Conservation (phyloP, 345 rosid genomes). For the Eucalyptus regnans region DNA sequence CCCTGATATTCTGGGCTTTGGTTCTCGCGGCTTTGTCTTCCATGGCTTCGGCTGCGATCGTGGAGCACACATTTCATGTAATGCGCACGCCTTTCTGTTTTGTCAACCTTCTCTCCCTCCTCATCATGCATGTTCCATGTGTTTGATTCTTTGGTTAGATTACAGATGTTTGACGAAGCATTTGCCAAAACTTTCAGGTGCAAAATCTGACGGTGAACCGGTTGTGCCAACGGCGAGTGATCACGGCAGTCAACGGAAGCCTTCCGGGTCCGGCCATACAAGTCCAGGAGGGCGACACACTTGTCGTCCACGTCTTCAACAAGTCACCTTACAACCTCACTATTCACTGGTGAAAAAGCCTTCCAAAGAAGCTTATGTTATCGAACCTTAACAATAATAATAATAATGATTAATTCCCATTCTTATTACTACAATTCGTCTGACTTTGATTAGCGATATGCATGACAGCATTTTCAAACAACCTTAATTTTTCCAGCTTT, state of each 20-base stretch:
- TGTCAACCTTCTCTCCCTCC: neutral
- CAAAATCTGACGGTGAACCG: conserved; percentile 45
- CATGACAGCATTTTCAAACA: neutral
- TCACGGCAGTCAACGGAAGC: conserved; percentile 72
- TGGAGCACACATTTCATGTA: conserved; percentile 8
- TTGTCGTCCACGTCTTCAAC: conserved; percentile 63
- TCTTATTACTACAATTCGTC: neutral
- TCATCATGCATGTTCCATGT: neutral
- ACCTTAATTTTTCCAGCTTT: neutral
- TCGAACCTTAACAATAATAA: neutral
- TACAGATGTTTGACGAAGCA: neutral
- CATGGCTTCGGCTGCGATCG: neutral
- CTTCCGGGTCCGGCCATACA: conserved; percentile 70
- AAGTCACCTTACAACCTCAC: conserved; percentile 79
- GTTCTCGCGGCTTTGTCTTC: neutral
- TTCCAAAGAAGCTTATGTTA: neutral
- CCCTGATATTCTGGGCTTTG: neutral
- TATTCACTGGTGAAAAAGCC: conserved; percentile 58
- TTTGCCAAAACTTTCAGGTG: conserved; percentile 29
- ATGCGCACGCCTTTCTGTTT: neutral
- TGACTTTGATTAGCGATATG: neutral
- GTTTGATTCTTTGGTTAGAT: neutral
- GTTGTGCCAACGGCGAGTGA: conserved; percentile 47
- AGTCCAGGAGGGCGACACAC: conserved; percentile 69
- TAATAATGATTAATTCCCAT: neutral